A percentile compares a stretch with the other conserved stretches of the same genome.
Conservation (phyloP, 225 moss, liverwort and hornwort species). For the Anthoceros angustus region DNA sequence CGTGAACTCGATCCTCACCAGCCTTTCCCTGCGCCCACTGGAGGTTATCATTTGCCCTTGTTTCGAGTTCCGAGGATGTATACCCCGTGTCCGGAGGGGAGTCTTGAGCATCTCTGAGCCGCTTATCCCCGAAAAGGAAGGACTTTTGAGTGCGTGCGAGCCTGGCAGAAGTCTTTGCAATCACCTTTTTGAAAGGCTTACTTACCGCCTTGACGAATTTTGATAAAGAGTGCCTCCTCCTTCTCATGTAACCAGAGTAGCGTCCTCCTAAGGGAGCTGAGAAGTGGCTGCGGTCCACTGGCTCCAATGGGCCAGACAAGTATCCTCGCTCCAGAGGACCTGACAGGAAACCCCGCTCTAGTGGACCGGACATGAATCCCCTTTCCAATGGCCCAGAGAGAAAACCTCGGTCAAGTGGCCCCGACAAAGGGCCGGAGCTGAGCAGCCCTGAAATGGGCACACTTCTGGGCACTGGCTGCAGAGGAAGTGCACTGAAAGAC, state of each 20-base stretch:
- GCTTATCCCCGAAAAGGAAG: constrained; percentile 30
- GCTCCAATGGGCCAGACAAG: constrained; percentile 69
- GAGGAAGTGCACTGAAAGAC: constrained; percentile 70
- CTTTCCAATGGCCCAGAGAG: constrained; percentile 84
- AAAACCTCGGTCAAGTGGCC: constrained; percentile 27
- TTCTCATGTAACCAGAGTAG: constrained; percentile 29
- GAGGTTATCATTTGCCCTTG: constrained; percentile 49
- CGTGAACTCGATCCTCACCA: constrained; percentile 96
- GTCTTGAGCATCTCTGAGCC: constrained; percentile 21
- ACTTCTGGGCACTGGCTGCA: constrained; percentile 51
- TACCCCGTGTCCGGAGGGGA: constrained; percentile 32
- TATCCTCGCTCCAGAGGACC: constrained; percentile 80
- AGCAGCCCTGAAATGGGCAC: constrained; percentile 48
- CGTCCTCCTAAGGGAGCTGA: constrained; percentile 73
- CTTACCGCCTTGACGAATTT: constrained; percentile 68
- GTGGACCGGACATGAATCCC: constrained; percentile 87
- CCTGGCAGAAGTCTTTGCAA: constrained; percentile 53
- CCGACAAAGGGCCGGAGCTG: neutral
- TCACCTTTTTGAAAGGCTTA: constrained; percentile 62
- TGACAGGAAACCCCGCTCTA: constrained; percentile 90
- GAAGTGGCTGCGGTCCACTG: constrained; percentile 72
- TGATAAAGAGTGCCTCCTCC: constrained; percentile 40
- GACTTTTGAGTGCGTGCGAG: constrained; percentile 39
- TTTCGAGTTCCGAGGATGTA: constrained; percentile 52
- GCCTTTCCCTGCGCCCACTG: constrained; percentile 99